Percentiles rank a stretch among this genome's conserved stretches.
Evolutionary conservation across 164 flowering plant species (phyloP).

Genomic region (Magnolia sinica): DNA sequence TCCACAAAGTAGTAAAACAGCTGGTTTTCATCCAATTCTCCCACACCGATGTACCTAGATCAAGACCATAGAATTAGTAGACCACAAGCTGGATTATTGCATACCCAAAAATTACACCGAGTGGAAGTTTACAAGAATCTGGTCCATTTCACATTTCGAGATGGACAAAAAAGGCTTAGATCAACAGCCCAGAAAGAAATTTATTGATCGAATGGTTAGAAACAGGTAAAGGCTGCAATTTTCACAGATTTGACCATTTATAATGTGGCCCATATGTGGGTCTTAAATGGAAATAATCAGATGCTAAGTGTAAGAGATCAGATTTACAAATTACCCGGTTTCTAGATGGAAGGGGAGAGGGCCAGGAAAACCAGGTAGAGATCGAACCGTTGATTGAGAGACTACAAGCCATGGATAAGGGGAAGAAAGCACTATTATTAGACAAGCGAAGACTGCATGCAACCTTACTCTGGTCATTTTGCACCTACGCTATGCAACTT

Average conservation of each 20-base stretch:
- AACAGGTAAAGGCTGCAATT: conserved; percentile 12
- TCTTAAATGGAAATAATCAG: background rate
- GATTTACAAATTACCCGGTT: conserved; percentile 6
- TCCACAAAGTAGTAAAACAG: conserved; percentile 37
- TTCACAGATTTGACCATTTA: no score
- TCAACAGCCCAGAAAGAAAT: background rate
- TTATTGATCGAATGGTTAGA: conserved; percentile 31
- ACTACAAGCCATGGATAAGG: background rate
- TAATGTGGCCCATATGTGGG: no score
- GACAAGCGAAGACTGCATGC: background rate
- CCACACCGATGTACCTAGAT: background rate
- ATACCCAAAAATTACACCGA: no score
- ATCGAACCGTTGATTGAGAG: conserved; percentile 3
- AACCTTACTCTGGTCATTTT: no score
- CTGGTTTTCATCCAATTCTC: background rate
- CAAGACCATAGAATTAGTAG: no score
- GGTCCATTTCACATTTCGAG: no score
- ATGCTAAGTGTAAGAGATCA: no score
- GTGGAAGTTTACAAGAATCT: no score
- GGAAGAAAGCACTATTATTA: background rate
- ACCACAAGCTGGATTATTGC: no score
- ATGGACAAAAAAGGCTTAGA: no score
- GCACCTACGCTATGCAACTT: no score
- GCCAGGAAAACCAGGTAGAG: conserved; percentile 14
- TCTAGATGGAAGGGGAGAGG: conserved; percentile 10